Conservation (phyloP, 306 rosid species). For the Canavalia ensiformis region DNA sequence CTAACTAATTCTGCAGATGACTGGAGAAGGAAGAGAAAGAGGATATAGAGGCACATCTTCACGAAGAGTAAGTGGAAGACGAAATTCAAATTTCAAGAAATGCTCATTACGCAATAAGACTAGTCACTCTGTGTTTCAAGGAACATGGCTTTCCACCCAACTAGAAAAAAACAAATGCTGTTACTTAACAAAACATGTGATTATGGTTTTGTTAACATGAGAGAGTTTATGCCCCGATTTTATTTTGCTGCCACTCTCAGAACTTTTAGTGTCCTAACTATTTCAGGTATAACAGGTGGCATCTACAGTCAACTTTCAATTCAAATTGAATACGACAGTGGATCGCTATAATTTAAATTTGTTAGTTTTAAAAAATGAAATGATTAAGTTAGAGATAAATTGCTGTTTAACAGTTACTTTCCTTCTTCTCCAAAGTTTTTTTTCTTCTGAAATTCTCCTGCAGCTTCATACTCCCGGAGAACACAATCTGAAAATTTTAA, state of each 20-base stretch:
- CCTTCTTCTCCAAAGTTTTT: too few relatives aligned
- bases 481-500: neutral
- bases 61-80: too few relatives aligned
- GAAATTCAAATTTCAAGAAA: too few relatives aligned
- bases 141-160: too few relatives aligned
- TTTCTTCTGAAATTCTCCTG: too few relatives aligned
- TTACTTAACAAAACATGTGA: neutral
- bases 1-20: too few relatives aligned
- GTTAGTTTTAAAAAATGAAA: neutral
- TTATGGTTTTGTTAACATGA: neutral
- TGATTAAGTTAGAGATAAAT: neutral
- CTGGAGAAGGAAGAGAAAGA: too few relatives aligned
- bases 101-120: too few relatives aligned
- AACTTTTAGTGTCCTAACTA: neutral
- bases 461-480: neutral
- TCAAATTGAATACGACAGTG: neutral
- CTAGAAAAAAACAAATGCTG: too few relatives aligned
- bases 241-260: neutral
- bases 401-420: too few relatives aligned
- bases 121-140: too few relatives aligned
- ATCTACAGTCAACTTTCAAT: neutral
- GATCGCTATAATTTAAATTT: neutral
- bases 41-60: too few relatives aligned
- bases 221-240: neutral
- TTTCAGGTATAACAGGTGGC: neutral